Evolutionary conservation across 148 eudicot species (phyloP).

Genomic region (Chenopodium suecicum): DNA sequence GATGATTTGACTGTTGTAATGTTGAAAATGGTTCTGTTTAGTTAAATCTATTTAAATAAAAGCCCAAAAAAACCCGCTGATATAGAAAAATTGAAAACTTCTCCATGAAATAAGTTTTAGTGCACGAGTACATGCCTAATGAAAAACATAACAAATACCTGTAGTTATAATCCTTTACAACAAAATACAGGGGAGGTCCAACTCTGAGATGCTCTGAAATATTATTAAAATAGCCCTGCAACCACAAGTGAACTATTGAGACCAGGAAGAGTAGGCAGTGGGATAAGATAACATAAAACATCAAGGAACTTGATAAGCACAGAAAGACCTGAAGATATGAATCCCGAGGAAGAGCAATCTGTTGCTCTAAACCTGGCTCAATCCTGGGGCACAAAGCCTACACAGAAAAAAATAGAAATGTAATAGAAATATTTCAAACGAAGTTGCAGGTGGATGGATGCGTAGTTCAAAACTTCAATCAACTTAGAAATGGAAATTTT

Average conservation of each 20-base stretch:
- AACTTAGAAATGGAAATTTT: neutral
- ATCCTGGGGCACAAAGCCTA: conserved; percentile 58
- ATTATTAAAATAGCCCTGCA: conserved; percentile 62
- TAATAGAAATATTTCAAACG: neutral
- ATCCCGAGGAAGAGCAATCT: conserved; percentile 68
- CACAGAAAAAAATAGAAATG: conserved; percentile 11
- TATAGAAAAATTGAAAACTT: neutral
- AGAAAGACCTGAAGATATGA: conserved; percentile 63
- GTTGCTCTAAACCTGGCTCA: conserved; percentile 63
- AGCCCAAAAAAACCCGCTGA: neutral
- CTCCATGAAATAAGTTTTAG: neutral
- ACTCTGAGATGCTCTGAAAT: conserved; percentile 60
- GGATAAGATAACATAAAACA: conserved; percentile 1
- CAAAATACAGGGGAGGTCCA: conserved; percentile 73
- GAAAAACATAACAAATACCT: conserved; percentile 37
- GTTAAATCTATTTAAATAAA: no score
- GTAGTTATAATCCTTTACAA: conserved; percentile 67
- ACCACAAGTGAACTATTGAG: conserved; percentile 5
- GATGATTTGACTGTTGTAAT: neutral
- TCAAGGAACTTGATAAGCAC: conserved; percentile 7
- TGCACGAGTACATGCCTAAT: neutral
- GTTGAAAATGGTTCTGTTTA: neutral
- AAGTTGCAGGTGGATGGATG: neutral
- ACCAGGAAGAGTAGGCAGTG: conserved; percentile 1
- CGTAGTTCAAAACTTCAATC: conserved; percentile 5